Percentiles rank a stretch among this genome's conserved stretches.
These are phyloP conservation scores for Cyathus striatus DNA, from an alignment of 768 basidiomycete genomes.

Conservation along the genomic window DNA sequence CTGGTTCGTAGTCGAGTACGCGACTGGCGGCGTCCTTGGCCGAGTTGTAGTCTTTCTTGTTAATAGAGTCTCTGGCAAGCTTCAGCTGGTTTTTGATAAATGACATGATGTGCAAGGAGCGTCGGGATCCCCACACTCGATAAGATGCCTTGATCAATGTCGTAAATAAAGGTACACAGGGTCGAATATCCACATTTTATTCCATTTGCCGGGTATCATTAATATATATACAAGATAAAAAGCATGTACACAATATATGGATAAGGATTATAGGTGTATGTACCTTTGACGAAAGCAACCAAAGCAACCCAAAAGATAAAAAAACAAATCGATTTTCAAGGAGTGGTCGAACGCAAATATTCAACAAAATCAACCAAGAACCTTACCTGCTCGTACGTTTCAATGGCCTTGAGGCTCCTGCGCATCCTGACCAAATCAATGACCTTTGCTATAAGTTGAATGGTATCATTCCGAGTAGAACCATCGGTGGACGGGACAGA, in stretches of 20 bases:
- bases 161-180: no score
- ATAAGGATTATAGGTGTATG: no score
- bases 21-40: slow-evolving; percentile 66
- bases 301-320: no score
- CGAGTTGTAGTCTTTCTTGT: slow-evolving; percentile 65
- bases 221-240: no score
- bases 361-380: slow-evolving; percentile 78
- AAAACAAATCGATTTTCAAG: no score
- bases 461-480: slow-evolving; percentile 31
- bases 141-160: no score
- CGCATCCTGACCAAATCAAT: slow-evolving; percentile 71
- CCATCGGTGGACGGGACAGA: neutral
- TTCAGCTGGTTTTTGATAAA: slow-evolving; percentile 76
- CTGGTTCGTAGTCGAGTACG: slow-evolving; percentile 69
- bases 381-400: slow-evolving; percentile 89
- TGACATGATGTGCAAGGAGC: no score
- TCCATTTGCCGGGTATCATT: no score
- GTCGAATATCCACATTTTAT: no score
- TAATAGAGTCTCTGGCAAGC: slow-evolving; percentile 67
- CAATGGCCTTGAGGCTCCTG: slow-evolving; percentile 86
- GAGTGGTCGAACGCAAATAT: slow-evolving; percentile 22
- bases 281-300: no score
- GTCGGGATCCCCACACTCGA: no score
- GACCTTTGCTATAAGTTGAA: slow-evolving; percentile 67
- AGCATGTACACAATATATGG: no score